These are phyloP conservation scores for Vitis hybrid DNA, from an alignment of 177 flowering plant genomes.

Conservation along the genomic window DNA sequence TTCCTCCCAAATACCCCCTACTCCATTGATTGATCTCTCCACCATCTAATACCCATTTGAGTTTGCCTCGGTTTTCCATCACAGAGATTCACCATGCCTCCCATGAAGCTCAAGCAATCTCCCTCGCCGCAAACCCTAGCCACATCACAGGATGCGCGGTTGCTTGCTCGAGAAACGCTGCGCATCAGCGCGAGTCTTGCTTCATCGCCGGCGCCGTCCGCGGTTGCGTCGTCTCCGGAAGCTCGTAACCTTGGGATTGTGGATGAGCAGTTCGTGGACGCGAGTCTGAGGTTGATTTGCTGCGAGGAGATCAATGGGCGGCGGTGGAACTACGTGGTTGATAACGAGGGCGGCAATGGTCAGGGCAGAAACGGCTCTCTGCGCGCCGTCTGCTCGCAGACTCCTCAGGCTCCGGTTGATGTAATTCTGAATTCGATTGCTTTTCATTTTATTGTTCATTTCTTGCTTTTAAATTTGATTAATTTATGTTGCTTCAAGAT, in stretches of 20 bases:
- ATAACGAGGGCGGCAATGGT: constrained; percentile 26
- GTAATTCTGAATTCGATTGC: constrained; percentile 30
- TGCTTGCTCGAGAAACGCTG: constrained; percentile 74
- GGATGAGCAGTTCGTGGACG: constrained; percentile 42
- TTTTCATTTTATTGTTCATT: neutral
- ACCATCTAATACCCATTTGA: too few relatives aligned
- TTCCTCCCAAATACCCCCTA: neutral
- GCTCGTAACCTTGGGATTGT: constrained; percentile 30
- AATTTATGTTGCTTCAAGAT: neutral
- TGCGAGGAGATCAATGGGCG: constrained; percentile 85
- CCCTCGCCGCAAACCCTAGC: constrained; percentile 22
- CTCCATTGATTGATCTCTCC: too few relatives aligned
- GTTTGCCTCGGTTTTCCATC: too few relatives aligned
- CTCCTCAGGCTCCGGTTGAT: constrained; percentile 65
- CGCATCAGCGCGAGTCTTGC: constrained; percentile 81
- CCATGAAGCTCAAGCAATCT: constrained; percentile 38
- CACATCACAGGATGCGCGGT: constrained; percentile 47
- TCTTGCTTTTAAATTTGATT: neutral
- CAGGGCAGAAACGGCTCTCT: constrained; percentile 44
- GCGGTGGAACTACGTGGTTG: constrained; percentile 75
- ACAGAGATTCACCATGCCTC: constrained; percentile 24
- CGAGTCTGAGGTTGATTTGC: constrained; percentile 69
- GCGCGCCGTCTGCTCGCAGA: constrained; percentile 66
- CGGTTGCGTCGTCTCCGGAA: constrained; percentile 3
- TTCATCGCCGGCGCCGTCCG: constrained; percentile 34